Evolutionary conservation across 306 rosid genomes (phyloP).

Genomic region (Hippophae gyantsensis): DNA sequence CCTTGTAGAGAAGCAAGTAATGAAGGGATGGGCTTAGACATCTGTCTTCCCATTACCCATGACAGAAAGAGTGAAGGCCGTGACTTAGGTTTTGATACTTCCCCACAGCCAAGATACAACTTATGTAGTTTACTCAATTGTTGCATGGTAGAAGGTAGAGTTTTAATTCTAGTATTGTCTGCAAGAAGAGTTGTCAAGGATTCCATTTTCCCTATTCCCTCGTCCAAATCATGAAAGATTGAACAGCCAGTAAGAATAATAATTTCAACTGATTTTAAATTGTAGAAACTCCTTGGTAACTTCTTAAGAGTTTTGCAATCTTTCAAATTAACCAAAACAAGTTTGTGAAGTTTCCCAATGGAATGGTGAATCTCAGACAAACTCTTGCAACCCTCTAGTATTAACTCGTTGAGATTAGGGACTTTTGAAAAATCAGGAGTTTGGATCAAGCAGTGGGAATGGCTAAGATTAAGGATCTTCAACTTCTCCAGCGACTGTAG

Average conservation of each 20-base stretch:
- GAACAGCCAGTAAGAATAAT: conserved; percentile 38
- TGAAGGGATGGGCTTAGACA: background rate
- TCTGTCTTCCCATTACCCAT: conserved; percentile 23
- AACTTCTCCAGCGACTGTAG: conserved; percentile 17
- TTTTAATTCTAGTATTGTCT: conserved; percentile 24
- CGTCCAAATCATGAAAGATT: conserved; percentile 18
- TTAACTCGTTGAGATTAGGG: conserved; percentile 32
- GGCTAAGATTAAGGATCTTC: conserved; percentile 33
- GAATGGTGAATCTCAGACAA: conserved; percentile 8
- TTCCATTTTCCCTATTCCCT: conserved; percentile 30
- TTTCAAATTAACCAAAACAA: conserved; percentile 24
- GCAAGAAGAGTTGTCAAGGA: conserved; percentile 32
- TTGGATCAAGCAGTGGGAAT: conserved; percentile 16
- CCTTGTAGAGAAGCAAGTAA: conserved; percentile 14
- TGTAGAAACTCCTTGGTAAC: conserved; percentile 19
- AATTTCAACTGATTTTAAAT: conserved; percentile 24
- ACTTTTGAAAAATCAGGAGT: conserved; percentile 31
- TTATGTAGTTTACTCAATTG: conserved; percentile 14
- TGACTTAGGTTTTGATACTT: conserved; percentile 17
- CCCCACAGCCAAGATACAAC: conserved; percentile 26
- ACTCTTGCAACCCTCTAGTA: conserved; percentile 22
- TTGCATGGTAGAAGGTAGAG: conserved; percentile 20
- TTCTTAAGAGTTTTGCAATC: conserved; percentile 12
- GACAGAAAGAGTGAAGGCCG: conserved; percentile 20
- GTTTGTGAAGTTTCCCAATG: conserved; percentile 10